Percentiles rank a stretch among this genome's conserved stretches.
These are phyloP conservation scores for Lactarius sp. DNA, from an alignment of 768 basidiomycete species.

Conservation along the genomic window DNA sequence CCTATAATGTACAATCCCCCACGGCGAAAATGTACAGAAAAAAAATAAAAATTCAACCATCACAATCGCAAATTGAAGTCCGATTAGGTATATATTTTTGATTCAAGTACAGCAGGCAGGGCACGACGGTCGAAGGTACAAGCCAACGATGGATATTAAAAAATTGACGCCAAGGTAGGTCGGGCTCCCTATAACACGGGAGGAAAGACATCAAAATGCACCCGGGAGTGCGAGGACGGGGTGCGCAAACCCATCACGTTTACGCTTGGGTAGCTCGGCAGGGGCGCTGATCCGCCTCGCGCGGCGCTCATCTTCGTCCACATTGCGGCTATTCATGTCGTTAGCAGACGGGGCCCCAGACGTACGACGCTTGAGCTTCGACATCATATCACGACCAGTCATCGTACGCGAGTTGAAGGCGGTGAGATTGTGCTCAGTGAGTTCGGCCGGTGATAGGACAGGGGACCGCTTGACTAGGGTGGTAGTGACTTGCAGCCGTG, in stretches of 20 bases:
- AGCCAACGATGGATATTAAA: neutral
- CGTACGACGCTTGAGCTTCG: constrained; percentile 55
- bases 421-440: constrained; percentile 50
- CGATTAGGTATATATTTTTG: neutral
- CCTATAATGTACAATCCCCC: neutral
- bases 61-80: neutral
- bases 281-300: constrained; percentile 54
- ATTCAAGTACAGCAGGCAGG: neutral
- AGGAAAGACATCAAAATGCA: constrained; percentile 43
- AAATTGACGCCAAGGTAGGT: neutral
- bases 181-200: neutral
- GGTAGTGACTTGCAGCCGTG: constrained; percentile 46
- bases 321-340: constrained; percentile 27
- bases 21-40: neutral
- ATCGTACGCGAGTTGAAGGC: constrained; percentile 49
- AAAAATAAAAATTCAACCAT: neutral
- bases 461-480: constrained; percentile 45
- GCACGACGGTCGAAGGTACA: neutral
- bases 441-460: constrained; percentile 39
- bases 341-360: constrained; percentile 21
- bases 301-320: constrained; percentile 37
- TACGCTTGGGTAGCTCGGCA: constrained; percentile 48
- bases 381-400: constrained; percentile 60
- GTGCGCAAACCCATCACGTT: constrained; percentile 54
- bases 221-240: constrained; percentile 55